Percentiles rank a stretch among this genome's conserved stretches.
phyloP scores from a whole-genome alignment of 2,329 filamentous ascomycete genomes.

The Coniella lustricola region DNA sequence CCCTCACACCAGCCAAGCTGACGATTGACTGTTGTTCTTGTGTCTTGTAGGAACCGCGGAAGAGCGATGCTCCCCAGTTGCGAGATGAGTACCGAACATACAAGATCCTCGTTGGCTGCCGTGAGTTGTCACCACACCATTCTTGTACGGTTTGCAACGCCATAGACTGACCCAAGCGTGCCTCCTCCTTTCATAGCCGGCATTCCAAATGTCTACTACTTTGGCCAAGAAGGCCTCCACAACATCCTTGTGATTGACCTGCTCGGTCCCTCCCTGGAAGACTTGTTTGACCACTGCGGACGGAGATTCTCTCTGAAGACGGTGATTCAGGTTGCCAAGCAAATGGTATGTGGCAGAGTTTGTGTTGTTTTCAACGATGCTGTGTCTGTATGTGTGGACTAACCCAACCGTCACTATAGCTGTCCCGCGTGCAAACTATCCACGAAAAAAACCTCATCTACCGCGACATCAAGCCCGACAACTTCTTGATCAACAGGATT shows the following conservation, averaged over 20 bases:
- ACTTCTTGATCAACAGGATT: slow-evolving; percentile 92
- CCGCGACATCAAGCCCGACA: slow-evolving; percentile 98
- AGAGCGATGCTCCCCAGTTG: slow-evolving; percentile 95
- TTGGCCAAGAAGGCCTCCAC: slow-evolving; percentile 95
- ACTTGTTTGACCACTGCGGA: slow-evolving; percentile 96
- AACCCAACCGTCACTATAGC: slow-evolving; percentile 36
- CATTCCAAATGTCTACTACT: slow-evolving; percentile 99
- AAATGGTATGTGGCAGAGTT: slow-evolving; percentile 62
- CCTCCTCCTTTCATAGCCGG: slow-evolving; percentile 54
- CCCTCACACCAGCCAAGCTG: too few relatives aligned
- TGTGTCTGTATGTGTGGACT: slow-evolving; percentile 19
- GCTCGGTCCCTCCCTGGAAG: slow-evolving; percentile 87
- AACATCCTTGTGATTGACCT: slow-evolving; percentile 98
- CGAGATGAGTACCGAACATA: slow-evolving; percentile 98
- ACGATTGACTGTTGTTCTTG: slow-evolving; percentile 15
- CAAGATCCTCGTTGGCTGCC: slow-evolving; percentile 98
- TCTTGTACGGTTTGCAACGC: not conserved
- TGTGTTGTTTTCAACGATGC: not conserved
- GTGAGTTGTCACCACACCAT: slow-evolving; percentile 54
- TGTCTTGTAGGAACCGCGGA: slow-evolving; percentile 75
- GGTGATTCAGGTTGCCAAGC: slow-evolving; percentile 97
- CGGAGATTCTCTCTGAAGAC: slow-evolving; percentile 94
- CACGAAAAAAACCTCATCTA: slow-evolving; percentile 99
- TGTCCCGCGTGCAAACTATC: slow-evolving; percentile 85
- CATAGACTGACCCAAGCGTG: not conserved